Percentiles rank a stretch among this genome's conserved stretches.
These are phyloP conservation scores for Prunus dulcis DNA, from an alignment of 306 rosid genomes.

Conservation along the genomic window DNA sequence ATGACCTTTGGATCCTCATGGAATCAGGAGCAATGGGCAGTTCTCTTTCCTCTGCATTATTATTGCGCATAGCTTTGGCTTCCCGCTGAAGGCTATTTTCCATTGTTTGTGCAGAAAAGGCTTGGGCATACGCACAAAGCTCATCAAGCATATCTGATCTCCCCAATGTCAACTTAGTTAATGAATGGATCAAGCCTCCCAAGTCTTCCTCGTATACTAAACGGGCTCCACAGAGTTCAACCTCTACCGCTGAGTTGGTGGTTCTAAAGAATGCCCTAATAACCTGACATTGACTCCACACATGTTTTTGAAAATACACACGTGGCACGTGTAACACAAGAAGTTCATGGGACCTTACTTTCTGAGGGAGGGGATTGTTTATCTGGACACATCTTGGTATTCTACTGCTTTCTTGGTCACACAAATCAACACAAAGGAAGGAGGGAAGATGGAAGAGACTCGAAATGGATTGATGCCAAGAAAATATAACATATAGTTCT, in stretches of 20 bases:
- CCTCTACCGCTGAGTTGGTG: not conserved
- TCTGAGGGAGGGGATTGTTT: not conserved
- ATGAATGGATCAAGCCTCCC: not conserved
- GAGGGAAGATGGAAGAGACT: not conserved
- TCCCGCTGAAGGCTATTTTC: not conserved
- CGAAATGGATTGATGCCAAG: not conserved
- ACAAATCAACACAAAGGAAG: not conserved
- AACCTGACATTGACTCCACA: conserved; percentile 10
- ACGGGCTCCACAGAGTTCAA: conserved; percentile 18
- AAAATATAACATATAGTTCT: not conserved
- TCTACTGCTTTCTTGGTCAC: not conserved
- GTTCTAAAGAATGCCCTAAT: not conserved
- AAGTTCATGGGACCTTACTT: not conserved
- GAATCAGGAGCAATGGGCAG: too few species aligned
- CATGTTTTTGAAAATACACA: not conserved
- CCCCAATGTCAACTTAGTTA: not conserved
- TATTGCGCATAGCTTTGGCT: not conserved
- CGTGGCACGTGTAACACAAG: conserved; percentile 16
- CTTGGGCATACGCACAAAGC: not conserved
- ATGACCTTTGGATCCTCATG: too few species aligned
- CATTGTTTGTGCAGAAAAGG: not conserved
- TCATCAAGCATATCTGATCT: not conserved
- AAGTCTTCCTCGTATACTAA: conserved; percentile 11
- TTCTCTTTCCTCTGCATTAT: not conserved
- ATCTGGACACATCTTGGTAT: not conserved